Conservation (phyloP, 2,329 filamentous ascomycete species). For the Chrysosporium queenslandicum region DNA sequence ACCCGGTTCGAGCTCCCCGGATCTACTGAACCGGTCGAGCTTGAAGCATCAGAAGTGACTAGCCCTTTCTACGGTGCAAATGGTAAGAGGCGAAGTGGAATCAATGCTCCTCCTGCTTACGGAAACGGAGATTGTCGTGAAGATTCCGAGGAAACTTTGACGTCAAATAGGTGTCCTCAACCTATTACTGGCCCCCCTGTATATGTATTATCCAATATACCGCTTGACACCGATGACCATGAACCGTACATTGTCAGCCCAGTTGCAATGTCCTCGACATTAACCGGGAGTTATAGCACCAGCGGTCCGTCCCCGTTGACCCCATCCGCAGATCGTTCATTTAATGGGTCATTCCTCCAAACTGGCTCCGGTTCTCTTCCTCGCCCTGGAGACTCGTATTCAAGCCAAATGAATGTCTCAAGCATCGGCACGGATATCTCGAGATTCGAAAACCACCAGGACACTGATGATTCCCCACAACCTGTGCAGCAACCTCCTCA, state of each 20-base stretch:
- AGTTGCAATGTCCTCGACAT: conserved; percentile 4
- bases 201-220: neutral
- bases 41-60: conserved; percentile 11
- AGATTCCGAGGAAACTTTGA: neutral
- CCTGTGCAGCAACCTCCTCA: neutral
- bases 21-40: conserved; percentile 3
- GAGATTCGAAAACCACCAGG: neutral
- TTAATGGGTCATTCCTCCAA: conserved; percentile 2
- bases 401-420: neutral
- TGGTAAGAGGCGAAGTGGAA: neutral
- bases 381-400: neutral
- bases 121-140: neutral
- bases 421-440: neutral
- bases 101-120: conserved; percentile 1
- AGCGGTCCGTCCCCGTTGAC: conserved; percentile 12
- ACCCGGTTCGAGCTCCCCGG: conserved; percentile 19
- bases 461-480: neutral
- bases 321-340: conserved; percentile 5
- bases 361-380: neutral
- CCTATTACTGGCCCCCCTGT: neutral
- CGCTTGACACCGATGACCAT: neutral
- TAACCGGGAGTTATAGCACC: conserved; percentile 4
- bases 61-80: conserved; percentile 3
- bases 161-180: neutral
- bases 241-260: conserved; percentile 13